Conservation (phyloP, 148 eudicot species). For the Fagopyrum tataricum region DNA sequence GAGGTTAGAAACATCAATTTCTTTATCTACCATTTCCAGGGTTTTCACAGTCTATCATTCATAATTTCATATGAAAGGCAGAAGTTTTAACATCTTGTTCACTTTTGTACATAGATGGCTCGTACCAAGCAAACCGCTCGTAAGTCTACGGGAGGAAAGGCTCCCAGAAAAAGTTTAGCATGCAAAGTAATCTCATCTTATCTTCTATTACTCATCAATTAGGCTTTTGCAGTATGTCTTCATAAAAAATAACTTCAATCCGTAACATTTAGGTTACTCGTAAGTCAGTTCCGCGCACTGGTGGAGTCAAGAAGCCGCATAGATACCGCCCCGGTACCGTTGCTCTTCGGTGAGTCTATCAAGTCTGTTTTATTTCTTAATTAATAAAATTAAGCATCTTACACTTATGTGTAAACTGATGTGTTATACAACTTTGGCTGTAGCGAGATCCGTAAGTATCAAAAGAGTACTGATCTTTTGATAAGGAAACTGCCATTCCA, state of each 20-base stretch:
- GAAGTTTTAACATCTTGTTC: not conserved
- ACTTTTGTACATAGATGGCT: conserved; percentile 41
- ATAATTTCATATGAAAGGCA: too few relatives aligned
- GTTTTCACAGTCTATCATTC: not conserved
- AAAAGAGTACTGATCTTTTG: conserved; percentile 11
- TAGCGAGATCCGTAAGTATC: conserved; percentile 12
- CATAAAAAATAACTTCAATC: not conserved
- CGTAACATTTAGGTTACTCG: conserved; percentile 51
- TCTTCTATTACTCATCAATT: not conserved
- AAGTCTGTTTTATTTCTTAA: not conserved
- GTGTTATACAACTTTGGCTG: not conserved
- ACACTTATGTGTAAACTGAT: too few relatives aligned
- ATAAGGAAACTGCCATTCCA: conserved; percentile 16
- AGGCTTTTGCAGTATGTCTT: not conserved
- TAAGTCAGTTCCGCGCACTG: conserved; percentile 83
- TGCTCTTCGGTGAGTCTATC: conserved; percentile 52
- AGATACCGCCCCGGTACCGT: conserved; percentile 86
- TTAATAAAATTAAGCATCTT: not conserved
- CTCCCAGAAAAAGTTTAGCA: conserved; percentile 83
- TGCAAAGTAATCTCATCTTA: conserved; percentile 36
- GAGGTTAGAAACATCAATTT: too few relatives aligned
- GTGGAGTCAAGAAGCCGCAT: conserved; percentile 92
- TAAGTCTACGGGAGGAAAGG: conserved; percentile 89
- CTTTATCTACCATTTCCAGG: too few relatives aligned
- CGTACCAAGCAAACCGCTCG: conserved; percentile 95